A percentile compares a stretch with the other conserved stretches of the same genome.
phyloP scores from a whole-genome alignment of 108 stramenopile genomes.

The Cyclotella choctawhatcheeana region DNA sequence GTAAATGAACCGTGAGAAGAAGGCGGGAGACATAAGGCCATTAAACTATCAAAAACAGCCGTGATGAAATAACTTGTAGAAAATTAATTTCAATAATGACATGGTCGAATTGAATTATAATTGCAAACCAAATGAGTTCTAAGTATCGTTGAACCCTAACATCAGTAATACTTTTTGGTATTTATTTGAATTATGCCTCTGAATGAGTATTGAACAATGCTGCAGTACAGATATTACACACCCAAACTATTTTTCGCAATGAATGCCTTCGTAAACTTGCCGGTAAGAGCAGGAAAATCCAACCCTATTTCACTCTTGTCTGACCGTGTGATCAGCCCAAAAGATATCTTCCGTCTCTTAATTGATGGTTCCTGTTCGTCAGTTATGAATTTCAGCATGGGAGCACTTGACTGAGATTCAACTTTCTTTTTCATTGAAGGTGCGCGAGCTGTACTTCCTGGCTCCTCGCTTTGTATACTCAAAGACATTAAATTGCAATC shows the following conservation, averaged over 20 bases:
- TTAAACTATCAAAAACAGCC: no score
- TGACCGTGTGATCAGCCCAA: conserved; percentile 20
- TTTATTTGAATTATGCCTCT: no score
- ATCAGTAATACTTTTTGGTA: no score
- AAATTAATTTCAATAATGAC: no score
- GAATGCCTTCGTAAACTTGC: conserved; percentile 63
- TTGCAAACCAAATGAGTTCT: no score
- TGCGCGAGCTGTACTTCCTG: not conserved
- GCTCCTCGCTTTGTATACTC: conserved; percentile 9
- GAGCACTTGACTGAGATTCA: conserved; percentile 29
- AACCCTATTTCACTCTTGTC: conserved; percentile 39
- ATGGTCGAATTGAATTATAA: no score
- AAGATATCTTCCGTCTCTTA: conserved; percentile 46
- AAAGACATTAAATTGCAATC: conserved; percentile 39
- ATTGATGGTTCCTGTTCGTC: conserved; percentile 9
- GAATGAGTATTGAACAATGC: no score
- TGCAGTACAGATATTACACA: no score
- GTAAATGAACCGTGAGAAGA: conserved; percentile 72
- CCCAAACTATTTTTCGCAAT: conserved; percentile 40
- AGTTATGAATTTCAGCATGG: conserved; percentile 24
- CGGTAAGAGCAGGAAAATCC: conserved; percentile 66
- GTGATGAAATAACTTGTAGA: no score
- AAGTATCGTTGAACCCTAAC: no score
- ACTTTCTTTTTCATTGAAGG: not conserved
- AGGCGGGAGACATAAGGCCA: no score